Evolutionary conservation across 371 early-diverging fungal species (phyloP).

Genomic region (Apophysomyces ossiformis): DNA sequence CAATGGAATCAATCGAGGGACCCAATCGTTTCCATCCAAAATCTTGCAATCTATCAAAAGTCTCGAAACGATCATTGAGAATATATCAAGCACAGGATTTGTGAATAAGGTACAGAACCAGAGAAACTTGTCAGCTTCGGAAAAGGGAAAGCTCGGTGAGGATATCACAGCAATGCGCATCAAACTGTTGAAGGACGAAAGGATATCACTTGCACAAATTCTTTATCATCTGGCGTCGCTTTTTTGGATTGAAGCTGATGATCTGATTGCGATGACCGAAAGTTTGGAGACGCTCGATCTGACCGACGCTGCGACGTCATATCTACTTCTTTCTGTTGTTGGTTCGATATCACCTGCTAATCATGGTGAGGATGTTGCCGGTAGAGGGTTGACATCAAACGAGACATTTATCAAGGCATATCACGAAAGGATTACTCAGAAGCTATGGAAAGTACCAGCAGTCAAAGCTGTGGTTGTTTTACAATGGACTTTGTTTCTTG

Average conservation of each 20-base stretch:
- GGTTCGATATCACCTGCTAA: constrained; percentile 53
- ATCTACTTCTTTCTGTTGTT: constrained; percentile 59
- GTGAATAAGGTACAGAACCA: constrained; percentile 25
- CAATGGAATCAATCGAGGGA: not conserved
- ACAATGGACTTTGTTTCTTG: constrained; percentile 72
- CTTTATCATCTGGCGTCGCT: constrained; percentile 59
- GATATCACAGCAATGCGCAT: constrained; percentile 52
- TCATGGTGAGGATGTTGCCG: constrained; percentile 22
- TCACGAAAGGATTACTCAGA: constrained; percentile 34
- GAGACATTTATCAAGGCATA: constrained; percentile 27
- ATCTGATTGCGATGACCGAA: constrained; percentile 56
- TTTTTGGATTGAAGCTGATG: constrained; percentile 52
- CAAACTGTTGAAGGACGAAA: constrained; percentile 58
- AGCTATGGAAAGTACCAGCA: constrained; percentile 57
- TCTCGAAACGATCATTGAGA: constrained; percentile 42
- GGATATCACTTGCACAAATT: constrained; percentile 60
- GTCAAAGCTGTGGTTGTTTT: constrained; percentile 67
- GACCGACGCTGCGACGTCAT: constrained; percentile 58
- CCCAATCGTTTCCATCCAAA: constrained; percentile 44
- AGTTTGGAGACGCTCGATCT: constrained; percentile 58
- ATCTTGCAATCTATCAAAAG: constrained; percentile 50
- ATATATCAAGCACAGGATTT: constrained; percentile 33
- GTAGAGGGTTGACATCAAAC: constrained; percentile 16
- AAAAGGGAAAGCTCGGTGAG: constrained; percentile 45
- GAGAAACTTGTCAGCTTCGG: constrained; percentile 34